phyloP scores from a whole-genome alignment of 1,284 basidiomycete genomes.

The Melampsora larici-populina region DNA sequence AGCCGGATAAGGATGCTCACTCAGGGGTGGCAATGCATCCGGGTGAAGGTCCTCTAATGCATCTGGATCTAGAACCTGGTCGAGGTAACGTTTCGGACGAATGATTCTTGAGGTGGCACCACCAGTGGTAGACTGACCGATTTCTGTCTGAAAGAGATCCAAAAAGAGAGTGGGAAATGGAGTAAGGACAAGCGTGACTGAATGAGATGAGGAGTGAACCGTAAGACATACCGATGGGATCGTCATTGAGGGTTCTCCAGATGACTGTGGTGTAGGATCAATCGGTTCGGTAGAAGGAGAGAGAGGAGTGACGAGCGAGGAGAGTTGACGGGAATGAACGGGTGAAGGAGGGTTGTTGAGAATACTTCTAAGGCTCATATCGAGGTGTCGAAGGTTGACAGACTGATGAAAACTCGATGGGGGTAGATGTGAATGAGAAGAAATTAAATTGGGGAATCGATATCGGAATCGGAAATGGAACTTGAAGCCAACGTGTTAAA shows the following conservation, averaged over 20 bases:
- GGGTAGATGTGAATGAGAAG: too few relatives aligned
- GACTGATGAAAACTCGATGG: too few relatives aligned
- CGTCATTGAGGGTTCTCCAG: not conserved
- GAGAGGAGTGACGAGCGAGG: slow-evolving; percentile 10
- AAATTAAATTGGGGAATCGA: too few relatives aligned
- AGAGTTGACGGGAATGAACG: slow-evolving; percentile 16
- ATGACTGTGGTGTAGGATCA: not conserved
- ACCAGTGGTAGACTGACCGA: not conserved
- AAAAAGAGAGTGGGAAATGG: not conserved
- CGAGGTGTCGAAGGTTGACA: too few relatives aligned
- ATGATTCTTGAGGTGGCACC: not conserved
- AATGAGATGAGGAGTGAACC: not conserved
- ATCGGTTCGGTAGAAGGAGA: slow-evolving; percentile 10
- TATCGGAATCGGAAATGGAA: too few relatives aligned
- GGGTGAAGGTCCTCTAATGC: slow-evolving; percentile 15
- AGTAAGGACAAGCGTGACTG: not conserved
- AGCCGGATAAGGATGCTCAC: slow-evolving; percentile 36
- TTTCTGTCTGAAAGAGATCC: slow-evolving; percentile 12
- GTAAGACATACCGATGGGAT: not conserved
- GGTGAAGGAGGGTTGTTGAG: slow-evolving; percentile 42
- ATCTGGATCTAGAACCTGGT: slow-evolving; percentile 32
- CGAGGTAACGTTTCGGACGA: slow-evolving; percentile 36
- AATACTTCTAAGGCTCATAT: slow-evolving; percentile 42
- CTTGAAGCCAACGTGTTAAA: too few relatives aligned
- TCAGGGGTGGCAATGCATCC: slow-evolving; percentile 23